Base-by-base conservation (phyloP, 148 eudicot genomes). In the Cornus florida region DNA sequence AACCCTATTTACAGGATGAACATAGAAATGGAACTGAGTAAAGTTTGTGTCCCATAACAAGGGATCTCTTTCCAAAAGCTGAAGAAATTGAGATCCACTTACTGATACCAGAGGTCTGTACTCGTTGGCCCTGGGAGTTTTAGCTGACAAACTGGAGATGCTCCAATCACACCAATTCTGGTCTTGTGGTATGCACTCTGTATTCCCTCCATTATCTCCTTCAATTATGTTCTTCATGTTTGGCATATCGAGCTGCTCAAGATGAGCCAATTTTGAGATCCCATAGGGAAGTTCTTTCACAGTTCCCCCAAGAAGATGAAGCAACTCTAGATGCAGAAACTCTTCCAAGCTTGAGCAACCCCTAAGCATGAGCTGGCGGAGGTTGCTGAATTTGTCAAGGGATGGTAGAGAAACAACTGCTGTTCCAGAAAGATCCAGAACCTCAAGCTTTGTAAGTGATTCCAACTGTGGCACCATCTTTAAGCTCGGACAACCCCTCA, bases 341-440 rank as follows among this genome's bases (percentile, higher is more conserved):
- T 22, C 20, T 35, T 67, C 6, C 23, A 77, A 72, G 60, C 56
- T 33, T 23, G 83, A 77, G 66, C 83, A 82, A 79, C 48, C 79
- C 6, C 33, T 28, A 32, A 85, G 84, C 50, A 75, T 13, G 62
- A 82, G 81, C 62, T 74, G 17, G 1, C 70, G 80, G 68, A 81
- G 80, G 23, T 38, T 81, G 59, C 19, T 72, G 16, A 75, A 79
- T 4, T 67, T 71, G 3, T 24, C 17, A 4, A 80, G 69, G 24
- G 43, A 33, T 6, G 77, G 75, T 13, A 80, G 74, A 20, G 6
- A 3, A 20, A n/a, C 23, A 3, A 85, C 77, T 32, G 74, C 78
- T 5, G 86, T 75, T 78, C 65, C 69, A 7, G 89, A 86, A 43
- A 83, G 78, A 81, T 86, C 86, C 50, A 86, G 72, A 41, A 77